Base-by-base conservation (phyloP, 148 eudicot species). In the Camellia japonica region DNA sequence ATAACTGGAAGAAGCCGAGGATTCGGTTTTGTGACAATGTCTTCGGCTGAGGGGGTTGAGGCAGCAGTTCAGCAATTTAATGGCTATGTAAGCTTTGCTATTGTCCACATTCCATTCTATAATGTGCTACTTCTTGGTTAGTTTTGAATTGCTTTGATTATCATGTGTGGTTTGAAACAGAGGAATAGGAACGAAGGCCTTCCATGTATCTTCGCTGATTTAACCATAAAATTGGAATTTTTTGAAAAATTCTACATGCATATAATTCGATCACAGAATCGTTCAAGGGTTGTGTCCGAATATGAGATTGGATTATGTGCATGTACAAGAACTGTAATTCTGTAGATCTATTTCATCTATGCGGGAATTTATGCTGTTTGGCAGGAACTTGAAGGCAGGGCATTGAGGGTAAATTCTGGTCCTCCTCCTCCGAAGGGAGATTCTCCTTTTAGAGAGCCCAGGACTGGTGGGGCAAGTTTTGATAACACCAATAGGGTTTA, bases 11-110 rank as follows among this genome's bases (percentile, higher is more conserved):
- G 95, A 85, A 97, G 99, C 87, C 81, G 97, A 80, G 99, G 98
- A 66, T 97, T 94, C 84, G 99, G 93, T 14, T 97, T 94, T 78
- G 99, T 94, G 79, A 92, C 95, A 20, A 97, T 97, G 99, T 97
- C 99, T 65, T 68, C 90, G 0, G 80, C 55, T 12, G 90, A 87
- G 71, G 99, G 94, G 89, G 98, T 86, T 7, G 90, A 91, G 83
- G 90, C 89, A 55, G 99, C 98, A 79, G 98, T 82, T n/a, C 83
- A 84, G 69, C 90, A 89, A 86, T 89, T 97, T 85, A 90, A 94
- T 75, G 98, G 98, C 82, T 94, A 91, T 89, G 99, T 97, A 90
- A 92, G 81, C 60, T 44, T 73, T 23, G 56, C 15, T 73, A 5
- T 62, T 38, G 19, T 52, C 65, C 20, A 20, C 43, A 56, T 73